These are phyloP conservation scores for Yarrowia phangngaensis DNA, from an alignment of 805 yeast species.

Conservation along the genomic window DNA sequence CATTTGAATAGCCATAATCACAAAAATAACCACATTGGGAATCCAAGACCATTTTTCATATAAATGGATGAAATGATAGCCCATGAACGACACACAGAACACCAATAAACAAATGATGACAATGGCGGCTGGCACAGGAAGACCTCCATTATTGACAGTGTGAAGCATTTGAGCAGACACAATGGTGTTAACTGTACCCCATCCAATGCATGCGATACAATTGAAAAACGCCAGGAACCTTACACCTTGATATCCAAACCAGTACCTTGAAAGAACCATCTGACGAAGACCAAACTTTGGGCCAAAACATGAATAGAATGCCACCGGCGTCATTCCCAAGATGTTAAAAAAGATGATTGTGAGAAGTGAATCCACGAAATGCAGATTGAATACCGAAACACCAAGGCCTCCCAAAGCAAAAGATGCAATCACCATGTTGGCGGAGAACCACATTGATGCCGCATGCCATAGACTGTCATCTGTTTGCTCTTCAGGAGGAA, in stretches of 20 bases:
- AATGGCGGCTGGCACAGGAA: constrained; percentile 93
- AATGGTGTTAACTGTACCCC: constrained; percentile 93
- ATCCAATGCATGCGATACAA: constrained; percentile 83
- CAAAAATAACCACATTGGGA: constrained; percentile 68
- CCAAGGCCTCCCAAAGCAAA: constrained; percentile 73
- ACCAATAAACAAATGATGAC: constrained; percentile 63
- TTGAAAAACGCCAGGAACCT: constrained; percentile 75
- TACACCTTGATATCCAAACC: constrained; percentile 71
- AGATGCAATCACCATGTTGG: constrained; percentile 83
- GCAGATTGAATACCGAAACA: constrained; percentile 58
- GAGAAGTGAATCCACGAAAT: constrained; percentile 68
- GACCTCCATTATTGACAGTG: constrained; percentile 59
- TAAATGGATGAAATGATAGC: constrained; percentile 73
- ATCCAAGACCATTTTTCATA: constrained; percentile 89
- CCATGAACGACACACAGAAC: constrained; percentile 71
- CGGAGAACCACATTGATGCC: constrained; percentile 87
- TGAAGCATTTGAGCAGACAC: constrained; percentile 80
- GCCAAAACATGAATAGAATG: constrained; percentile 78
- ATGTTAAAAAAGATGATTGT: constrained; percentile 67
- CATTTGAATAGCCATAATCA: constrained; percentile 75
- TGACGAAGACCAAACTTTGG: constrained; percentile 83
- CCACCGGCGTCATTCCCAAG: constrained; percentile 75
- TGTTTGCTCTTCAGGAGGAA: constrained; percentile 73
- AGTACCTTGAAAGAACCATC: constrained; percentile 72
- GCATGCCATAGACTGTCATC: constrained; percentile 64